These are phyloP conservation scores for Viola pubescens DNA, from an alignment of 441 rosid species.

Conservation along the genomic window DNA sequence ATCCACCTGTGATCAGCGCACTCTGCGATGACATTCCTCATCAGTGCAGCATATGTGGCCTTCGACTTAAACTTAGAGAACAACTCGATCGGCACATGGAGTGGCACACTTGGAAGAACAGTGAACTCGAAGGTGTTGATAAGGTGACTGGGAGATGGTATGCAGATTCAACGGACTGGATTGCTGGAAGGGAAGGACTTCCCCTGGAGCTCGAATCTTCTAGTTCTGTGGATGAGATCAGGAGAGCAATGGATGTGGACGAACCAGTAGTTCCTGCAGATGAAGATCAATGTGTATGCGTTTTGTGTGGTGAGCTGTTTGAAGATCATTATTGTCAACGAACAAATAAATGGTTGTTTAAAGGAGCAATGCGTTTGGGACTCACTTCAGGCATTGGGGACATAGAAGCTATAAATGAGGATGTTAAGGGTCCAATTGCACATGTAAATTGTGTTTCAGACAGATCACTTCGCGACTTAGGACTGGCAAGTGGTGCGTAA, in stretches of 20 bases:
- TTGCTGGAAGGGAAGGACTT: conserved; percentile 36
- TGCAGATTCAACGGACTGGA: conserved; percentile 55
- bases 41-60: conserved; percentile 69
- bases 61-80: conserved; percentile 60
- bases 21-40: conserved; percentile 58
- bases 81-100: conserved; percentile 62
- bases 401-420: conserved; percentile 21
- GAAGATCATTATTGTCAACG: conserved; percentile 64
- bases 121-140: conserved; percentile 26
- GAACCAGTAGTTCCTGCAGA: conserved; percentile 62
- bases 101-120: conserved; percentile 58
- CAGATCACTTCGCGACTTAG: conserved; percentile 48
- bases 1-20: conserved; percentile 57
- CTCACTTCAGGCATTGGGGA: conserved; percentile 21
- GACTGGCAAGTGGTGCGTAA: conserved; percentile 36
- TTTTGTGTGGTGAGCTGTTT: conserved; percentile 84
- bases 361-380: conserved; percentile 50
- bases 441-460: conserved; percentile 59
- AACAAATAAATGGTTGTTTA: conserved; percentile 72
- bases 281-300: conserved; percentile 82
- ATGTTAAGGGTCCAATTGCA: conserved; percentile 48
- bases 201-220: conserved; percentile 35
- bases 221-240: conserved; percentile 27
- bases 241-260: conserved; percentile 24
- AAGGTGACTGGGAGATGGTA: conserved; percentile 60